Conservation (phyloP, 441 rosid genomes). For the Rhodomyrtus psidioides region DNA sequence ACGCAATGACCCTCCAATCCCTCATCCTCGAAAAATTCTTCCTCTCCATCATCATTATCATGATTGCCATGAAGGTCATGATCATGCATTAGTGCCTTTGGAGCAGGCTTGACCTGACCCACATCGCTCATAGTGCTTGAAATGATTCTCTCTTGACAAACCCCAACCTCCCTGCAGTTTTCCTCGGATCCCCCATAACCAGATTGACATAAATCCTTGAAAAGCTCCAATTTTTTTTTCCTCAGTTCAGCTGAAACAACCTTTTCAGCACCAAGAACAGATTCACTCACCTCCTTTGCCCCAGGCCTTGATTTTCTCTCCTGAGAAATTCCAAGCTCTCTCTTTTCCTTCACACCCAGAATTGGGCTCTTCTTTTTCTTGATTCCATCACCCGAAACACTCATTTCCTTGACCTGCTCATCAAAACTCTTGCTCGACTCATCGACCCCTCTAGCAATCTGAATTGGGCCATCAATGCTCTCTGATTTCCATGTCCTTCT, state of each 20-base stretch:
- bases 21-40: slow-evolving; percentile 5
- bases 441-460: not conserved
- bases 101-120: slow-evolving; percentile 8
- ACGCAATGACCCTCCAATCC: not conserved
- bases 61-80: not conserved
- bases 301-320: not conserved
- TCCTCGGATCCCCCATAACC: not conserved
- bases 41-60: not conserved
- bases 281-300: not conserved
- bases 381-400: not conserved
- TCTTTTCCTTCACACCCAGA: not conserved
- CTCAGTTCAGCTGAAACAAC: not conserved
- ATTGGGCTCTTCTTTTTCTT: not conserved
- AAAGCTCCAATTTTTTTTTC: not conserved
- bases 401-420: not conserved
- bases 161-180: not conserved
- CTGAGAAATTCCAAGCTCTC: not conserved
- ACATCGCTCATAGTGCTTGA: not conserved
- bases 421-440: not conserved
- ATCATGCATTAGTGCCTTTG: not conserved
- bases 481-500: slow-evolving; percentile 8
- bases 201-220: not conserved
- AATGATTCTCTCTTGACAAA: not conserved
- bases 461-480: not conserved
- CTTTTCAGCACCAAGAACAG: not conserved